Conservation (phyloP, 106 monocot species). For the Dendrobium nobile region DNA sequence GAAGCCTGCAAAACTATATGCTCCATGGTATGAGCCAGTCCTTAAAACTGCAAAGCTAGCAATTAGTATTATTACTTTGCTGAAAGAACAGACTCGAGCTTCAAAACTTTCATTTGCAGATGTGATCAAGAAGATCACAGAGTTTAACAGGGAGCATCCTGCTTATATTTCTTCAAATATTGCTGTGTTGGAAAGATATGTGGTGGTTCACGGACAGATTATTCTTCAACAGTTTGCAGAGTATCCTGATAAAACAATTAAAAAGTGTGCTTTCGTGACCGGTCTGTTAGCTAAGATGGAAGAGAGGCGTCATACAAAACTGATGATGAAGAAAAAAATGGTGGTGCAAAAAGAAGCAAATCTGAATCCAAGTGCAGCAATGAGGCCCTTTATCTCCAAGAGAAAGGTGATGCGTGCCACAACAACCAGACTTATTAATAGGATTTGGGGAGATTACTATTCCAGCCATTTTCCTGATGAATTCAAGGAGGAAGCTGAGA, state of each 20-base stretch:
- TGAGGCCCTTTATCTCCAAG: conserved; percentile 50
- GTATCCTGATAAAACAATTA: conserved; percentile 78
- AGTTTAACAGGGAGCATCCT: conserved; percentile 59
- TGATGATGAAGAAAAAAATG: conserved; percentile 72
- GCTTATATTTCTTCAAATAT: conserved; percentile 77
- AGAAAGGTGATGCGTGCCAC: conserved; percentile 95
- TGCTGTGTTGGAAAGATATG: conserved; percentile 66
- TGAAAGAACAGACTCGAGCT: conserved; percentile 88
- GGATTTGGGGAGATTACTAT: conserved; percentile 85
- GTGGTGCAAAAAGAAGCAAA: conserved; percentile 60
- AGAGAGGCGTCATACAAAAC: conserved; percentile 71
- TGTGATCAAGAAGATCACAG: conserved; percentile 74
- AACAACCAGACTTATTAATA: conserved; percentile 81
- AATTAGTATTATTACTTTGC: conserved; percentile 67
- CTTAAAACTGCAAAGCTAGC: conserved; percentile 88
- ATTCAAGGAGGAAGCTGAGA: conserved; percentile 25
- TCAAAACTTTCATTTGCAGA: conserved; percentile 92
- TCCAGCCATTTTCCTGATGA: conserved; percentile 60
- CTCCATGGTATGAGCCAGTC: conserved; percentile 86
- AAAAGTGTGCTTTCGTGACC: conserved; percentile 71
- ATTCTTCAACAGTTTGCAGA: conserved; percentile 95
- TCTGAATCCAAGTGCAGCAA: conserved; percentile 79
- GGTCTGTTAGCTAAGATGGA: conserved; percentile 80
- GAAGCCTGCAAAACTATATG: conserved; percentile 80
- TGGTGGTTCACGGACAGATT: conserved; percentile 96